Conservation (phyloP, 2,329 filamentous ascomycete genomes). For the Xylariaceae sp. region DNA sequence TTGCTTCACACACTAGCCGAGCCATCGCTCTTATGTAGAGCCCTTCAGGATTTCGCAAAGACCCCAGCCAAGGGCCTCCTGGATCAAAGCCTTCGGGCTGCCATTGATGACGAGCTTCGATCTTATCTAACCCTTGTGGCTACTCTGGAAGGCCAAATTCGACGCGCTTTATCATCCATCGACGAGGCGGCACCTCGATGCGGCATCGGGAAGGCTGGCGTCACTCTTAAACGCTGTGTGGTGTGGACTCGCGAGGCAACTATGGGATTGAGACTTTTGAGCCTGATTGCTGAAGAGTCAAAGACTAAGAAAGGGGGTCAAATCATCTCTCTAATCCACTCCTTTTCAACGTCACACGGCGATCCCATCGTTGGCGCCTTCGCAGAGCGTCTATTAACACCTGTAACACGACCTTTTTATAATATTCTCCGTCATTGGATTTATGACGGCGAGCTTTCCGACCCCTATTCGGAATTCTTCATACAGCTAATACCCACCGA, state of each 20-base stretch:
- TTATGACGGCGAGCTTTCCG: conserved; percentile 95
- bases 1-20: conserved; percentile 87
- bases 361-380: conserved; percentile 93
- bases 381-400: conserved; percentile 79
- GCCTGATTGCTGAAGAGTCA: conserved; percentile 87
- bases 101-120: conserved; percentile 77
- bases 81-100: conserved; percentile 84
- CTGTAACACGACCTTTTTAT: conserved; percentile 92
- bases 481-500: conserved; percentile 73
- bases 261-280: conserved; percentile 90
- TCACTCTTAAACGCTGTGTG: conserved; percentile 91
- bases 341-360: conserved; percentile 87
- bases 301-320: conserved; percentile 80
- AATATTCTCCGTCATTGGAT: conserved; percentile 96
- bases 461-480: conserved; percentile 94
- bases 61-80: conserved; percentile 78
- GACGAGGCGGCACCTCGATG: conserved; percentile 62
- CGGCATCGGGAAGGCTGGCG: conserved; percentile 77
- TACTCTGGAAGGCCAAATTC: conserved; percentile 87
- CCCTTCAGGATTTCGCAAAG: conserved; percentile 76
- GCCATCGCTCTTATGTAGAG: conserved; percentile 85
- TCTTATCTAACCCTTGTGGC: conserved; percentile 89
- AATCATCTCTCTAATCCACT: conserved; percentile 88
- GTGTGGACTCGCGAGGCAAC: conserved; percentile 98
- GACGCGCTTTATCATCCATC: conserved; percentile 72